These are phyloP conservation scores for Apophysomyces trapeziformis DNA, from an alignment of 371 early-diverging fungal species.

Conservation along the genomic window DNA sequence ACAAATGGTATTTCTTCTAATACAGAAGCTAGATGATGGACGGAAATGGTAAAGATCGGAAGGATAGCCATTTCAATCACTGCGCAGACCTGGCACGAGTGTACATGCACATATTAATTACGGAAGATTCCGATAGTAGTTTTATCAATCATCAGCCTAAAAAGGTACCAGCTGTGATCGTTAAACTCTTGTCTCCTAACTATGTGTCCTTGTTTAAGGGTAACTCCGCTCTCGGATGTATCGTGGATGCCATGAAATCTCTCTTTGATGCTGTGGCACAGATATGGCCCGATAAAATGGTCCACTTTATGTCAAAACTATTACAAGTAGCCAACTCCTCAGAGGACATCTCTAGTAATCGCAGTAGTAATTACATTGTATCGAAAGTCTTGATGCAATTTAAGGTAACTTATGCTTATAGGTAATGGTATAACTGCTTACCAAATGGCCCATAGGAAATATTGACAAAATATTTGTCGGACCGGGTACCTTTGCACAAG, in stretches of 20 bases:
- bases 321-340: background rate
- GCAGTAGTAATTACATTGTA: slow-evolving; percentile 11
- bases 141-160: slow-evolving; percentile 37
- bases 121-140: slow-evolving; percentile 46
- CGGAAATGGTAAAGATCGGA: background rate
- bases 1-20: background rate
- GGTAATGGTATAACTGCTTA: background rate
- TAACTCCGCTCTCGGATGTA: slow-evolving; percentile 17
- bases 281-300: slow-evolving; percentile 36
- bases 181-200: background rate
- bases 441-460: slow-evolving; percentile 23
- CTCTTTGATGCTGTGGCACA: slow-evolving; percentile 26
- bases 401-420: slow-evolving; percentile 13
- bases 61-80: slow-evolving; percentile 7
- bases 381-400: slow-evolving; percentile 13
- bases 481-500: slow-evolving; percentile 43
- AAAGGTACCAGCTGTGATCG: slow-evolving; percentile 23
- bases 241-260: slow-evolving; percentile 19
- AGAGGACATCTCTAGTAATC: background rate
- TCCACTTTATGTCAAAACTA: slow-evolving; percentile 14
- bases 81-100: slow-evolving; percentile 25
- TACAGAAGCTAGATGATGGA: background rate
- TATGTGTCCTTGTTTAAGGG: slow-evolving; percentile 14
- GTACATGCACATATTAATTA: slow-evolving; percentile 29
- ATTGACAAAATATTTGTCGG: slow-evolving; percentile 31